Evolutionary conservation across 148 eudicot species (phyloP), one percentile per base, ranked within the genome.

Genomic region (Rhododendron henanense): DNA sequence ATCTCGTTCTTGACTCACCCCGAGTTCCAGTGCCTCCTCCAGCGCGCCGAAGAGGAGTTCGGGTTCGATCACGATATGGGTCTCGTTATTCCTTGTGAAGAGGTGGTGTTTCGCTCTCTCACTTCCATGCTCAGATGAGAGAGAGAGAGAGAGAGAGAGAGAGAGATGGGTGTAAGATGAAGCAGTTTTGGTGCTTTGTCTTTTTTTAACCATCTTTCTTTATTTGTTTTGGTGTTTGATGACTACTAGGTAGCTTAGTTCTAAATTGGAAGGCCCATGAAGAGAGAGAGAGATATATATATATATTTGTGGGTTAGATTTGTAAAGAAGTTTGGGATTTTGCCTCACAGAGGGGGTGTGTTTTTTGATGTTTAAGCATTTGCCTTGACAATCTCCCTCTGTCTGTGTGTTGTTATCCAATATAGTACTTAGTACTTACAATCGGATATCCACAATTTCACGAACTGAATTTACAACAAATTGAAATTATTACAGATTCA

Each of bases 71-170:
- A 96, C 76, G 91, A 92, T 6, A 96, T 92, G 94, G 98, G 98
- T 11, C 94, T 96, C 81, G 93, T 95, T 0, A 90, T 96, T 82
- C 98, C 98, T 35, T 96, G 98, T 78, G 98, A 96, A 87, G 98
- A 96, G 87, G 96, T 89, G 10, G 98, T 92, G 84, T 96, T 96
- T 76, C 91, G 88, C 10, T 90, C 97, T 35, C 92, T 96, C 9
- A 94, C 95, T 11, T 92, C 98, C 28, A 91, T 92, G 96, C 91
- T 94, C 78, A 78, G 92, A 65, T 95, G 90, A 91, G 76, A 16
- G 28, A 31, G 19, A 21, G 81, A 39, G 61, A 69, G 85, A 84
- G 84, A 80, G 82, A 10, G 23, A 13, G 77, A 83, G 75, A 83
- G 77, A 83, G n/a, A 83, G 84, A 83, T 65, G 84, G n/a, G 21